These are phyloP conservation scores for Iberis amara DNA, from an alignment of 441 rosid genomes.

Conservation along the genomic window DNA sequence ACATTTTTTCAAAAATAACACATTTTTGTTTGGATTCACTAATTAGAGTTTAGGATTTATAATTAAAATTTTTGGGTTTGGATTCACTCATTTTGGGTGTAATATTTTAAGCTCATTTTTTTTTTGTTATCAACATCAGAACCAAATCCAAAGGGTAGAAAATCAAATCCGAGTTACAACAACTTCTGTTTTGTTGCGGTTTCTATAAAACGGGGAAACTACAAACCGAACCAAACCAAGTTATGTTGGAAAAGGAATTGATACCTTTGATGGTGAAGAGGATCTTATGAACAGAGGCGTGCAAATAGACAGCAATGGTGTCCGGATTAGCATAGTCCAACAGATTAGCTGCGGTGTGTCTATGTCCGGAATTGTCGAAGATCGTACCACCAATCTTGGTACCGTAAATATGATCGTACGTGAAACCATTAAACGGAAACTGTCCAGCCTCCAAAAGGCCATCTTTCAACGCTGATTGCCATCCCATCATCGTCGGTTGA, in stretches of 20 bases:
- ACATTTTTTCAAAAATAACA: too few relatives aligned
- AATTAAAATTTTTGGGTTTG: too few relatives aligned
- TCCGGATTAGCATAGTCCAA: conserved; percentile 34
- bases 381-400: conserved; percentile 36
- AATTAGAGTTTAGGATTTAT: too few relatives aligned
- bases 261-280: conserved; percentile 26
- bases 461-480: conserved; percentile 38
- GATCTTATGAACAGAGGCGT: conserved; percentile 35
- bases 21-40: too few relatives aligned
- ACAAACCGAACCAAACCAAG: too few relatives aligned
- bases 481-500: conserved; percentile 22
- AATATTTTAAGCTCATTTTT: too few relatives aligned
- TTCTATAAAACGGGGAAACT: too few relatives aligned
- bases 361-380: conserved; percentile 29
- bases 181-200: too few relatives aligned
- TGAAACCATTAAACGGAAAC: conserved; percentile 34
- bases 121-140: too few relatives aligned
- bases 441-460: conserved; percentile 39
- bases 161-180: too few relatives aligned
- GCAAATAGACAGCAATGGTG: conserved; percentile 25
- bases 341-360: conserved; percentile 39
- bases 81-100: too few relatives aligned
- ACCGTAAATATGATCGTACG: conserved; percentile 34
- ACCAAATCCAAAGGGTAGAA: not conserved
- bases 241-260: too few relatives aligned